Evolutionary conservation across 176 grass and related monocot genomes (phyloP), one percentile per base, ranked within the genome.

Genomic region (Oryza nivara): DNA sequence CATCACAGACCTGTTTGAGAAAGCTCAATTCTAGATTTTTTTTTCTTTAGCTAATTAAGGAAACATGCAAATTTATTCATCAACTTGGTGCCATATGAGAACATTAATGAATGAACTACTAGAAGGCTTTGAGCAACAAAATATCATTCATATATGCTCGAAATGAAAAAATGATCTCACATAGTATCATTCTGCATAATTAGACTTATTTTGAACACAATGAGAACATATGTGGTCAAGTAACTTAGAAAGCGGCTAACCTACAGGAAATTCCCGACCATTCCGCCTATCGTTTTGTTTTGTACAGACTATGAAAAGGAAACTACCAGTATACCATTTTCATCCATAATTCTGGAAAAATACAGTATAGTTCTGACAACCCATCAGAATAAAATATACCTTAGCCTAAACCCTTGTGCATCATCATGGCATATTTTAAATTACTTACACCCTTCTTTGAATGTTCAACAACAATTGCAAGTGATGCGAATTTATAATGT

Each of bases 211-310:
- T 6, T 7, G 11, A 65, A 20, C 26, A 74, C 26, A 66, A 51
- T 32, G 32, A 74, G 67, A 52, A 75, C 11, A 83, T 22, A 65
- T 83, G 61, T 54, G 72, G 61, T 36, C 6, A 38, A 41, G 30
- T 20, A 84, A 32, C 20, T 41, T 56, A 52, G 82, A 15, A 19
- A 46, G 60, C 0, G 2, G 17, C 47, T 70, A 32, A 41, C 32
- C 19, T 54, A 63, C 25, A 1, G 0, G 15, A 72, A 5, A 70
- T 82, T 73, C 52, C 52, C 6, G 52, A 56, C 52, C 15, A 56
- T 19, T 19, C 52, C 6, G 6, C 15, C 15, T 56, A 56, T 56
- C 17, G 0, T 56, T 19, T 56, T 56, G 6, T 56, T 7, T 20
- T 56, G 4, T 19, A 56, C 52, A 16, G 16, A 56, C 17, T 5